Evolutionary conservation across 2,329 filamentous ascomycete genomes (phyloP).

Genomic region (Mariannaea elegans): DNA sequence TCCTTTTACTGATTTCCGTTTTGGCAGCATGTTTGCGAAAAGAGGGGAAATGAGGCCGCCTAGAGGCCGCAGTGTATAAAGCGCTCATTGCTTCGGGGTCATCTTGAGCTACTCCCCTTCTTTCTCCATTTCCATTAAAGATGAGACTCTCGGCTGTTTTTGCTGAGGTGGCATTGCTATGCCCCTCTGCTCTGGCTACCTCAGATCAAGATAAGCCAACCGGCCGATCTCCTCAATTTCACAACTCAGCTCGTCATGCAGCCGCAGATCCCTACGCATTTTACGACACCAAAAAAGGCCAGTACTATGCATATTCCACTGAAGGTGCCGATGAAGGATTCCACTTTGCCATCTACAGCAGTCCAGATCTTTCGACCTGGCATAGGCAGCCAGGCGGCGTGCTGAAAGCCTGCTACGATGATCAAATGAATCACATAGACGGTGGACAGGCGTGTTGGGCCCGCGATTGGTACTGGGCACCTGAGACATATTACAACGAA

Average conservation of each 20-base stretch:
- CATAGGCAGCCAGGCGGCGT: conserved; percentile 45
- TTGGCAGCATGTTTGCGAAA: background rate
- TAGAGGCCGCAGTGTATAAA: background rate
- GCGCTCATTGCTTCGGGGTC: background rate
- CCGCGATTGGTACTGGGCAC: conserved; percentile 48
- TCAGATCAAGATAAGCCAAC: background rate
- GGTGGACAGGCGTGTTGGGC: conserved; percentile 49
- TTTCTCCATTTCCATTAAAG: background rate
- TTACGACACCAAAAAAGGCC: conserved; percentile 41
- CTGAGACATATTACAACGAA: conserved; percentile 48
- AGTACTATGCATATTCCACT: conserved; percentile 49
- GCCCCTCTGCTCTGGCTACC: background rate
- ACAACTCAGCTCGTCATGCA: conserved; percentile 45
- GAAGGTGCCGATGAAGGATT: conserved; percentile 45
- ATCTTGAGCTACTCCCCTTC: no score
- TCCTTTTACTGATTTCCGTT: no score
- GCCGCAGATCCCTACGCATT: conserved; percentile 46
- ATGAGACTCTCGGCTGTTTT: conserved; percentile 3
- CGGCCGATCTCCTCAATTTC: conserved; percentile 40
- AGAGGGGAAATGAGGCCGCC: background rate
- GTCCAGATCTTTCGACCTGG: conserved; percentile 48
- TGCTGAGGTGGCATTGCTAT: background rate
- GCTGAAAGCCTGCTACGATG: conserved; percentile 45
- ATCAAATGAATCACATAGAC: conserved; percentile 37
- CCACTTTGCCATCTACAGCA: conserved; percentile 48